These are phyloP conservation scores for Colletotrichum aenigma DNA, from an alignment of 2,329 filamentous ascomycete species.

Conservation along the genomic window DNA sequence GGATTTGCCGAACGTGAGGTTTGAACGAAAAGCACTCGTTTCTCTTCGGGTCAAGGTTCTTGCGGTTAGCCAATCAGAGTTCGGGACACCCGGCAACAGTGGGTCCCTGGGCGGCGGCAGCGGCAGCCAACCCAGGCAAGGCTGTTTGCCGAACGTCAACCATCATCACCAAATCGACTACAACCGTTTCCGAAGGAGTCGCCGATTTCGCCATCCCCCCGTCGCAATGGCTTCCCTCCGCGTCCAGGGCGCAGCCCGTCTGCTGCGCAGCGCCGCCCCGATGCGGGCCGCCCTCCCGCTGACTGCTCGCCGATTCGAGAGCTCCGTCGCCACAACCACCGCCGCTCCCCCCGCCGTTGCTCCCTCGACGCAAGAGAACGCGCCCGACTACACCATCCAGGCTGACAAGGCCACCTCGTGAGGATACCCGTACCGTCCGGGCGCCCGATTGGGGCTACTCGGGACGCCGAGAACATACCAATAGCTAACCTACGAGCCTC, in stretches of 20 bases:
- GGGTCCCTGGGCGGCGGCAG: background rate
- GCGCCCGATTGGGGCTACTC: background rate
- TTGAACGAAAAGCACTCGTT: constrained; percentile 53
- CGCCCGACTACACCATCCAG: constrained; percentile 80
- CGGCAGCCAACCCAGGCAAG: background rate
- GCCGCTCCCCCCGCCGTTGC: constrained; percentile 29
- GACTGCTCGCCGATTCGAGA: constrained; percentile 59
- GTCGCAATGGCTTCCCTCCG: constrained; percentile 70
- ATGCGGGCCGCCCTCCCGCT: constrained; percentile 42
- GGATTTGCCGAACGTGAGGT: constrained; percentile 25
- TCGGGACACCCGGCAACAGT: background rate
- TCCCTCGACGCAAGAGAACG: constrained; percentile 57
- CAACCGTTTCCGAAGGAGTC: background rate
- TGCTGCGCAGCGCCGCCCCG: constrained; percentile 53
- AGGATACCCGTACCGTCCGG: constrained; percentile 12
- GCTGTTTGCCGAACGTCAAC: constrained; percentile 25
- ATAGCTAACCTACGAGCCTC: constrained; percentile 11
- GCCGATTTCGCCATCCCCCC: background rate
- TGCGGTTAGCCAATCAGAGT: constrained; percentile 47
- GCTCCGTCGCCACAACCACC: constrained; percentile 50
- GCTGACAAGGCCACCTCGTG: constrained; percentile 93
- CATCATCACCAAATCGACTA: constrained; percentile 8
- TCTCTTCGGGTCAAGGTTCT: constrained; percentile 46
- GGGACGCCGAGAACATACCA: background rate
- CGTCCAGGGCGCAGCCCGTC: constrained; percentile 54